Evolutionary conservation across 257 asterid species (phyloP).

Genomic region (Solanum sparsipilum): DNA sequence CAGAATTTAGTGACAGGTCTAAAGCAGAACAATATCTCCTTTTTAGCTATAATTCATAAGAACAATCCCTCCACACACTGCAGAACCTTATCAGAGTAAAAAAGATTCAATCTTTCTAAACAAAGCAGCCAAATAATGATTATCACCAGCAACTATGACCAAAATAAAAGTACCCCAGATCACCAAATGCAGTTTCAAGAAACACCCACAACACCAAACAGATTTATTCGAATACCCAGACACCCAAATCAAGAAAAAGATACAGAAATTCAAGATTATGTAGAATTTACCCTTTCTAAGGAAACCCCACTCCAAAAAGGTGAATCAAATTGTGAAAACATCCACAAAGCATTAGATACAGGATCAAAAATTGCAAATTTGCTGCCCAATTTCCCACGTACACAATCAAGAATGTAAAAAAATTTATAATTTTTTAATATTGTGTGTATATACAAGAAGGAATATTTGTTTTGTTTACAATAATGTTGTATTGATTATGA

Average conservation of each 20-base stretch:
- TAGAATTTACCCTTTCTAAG: not conserved
- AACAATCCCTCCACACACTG: not conserved
- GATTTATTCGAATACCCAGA: constrained; percentile 6
- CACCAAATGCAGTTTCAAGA: constrained; percentile 4
- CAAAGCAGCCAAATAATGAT: not conserved
- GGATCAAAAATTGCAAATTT: constrained; percentile 1
- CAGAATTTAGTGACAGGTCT: not conserved
- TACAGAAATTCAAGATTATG: not conserved
- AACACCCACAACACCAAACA: not conserved
- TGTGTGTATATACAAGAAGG: not conserved
- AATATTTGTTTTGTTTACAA: not conserved
- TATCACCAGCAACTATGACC: not conserved
- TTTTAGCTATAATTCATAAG: not conserved
- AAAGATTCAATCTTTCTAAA: constrained; percentile 3
- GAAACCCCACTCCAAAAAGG: not conserved
- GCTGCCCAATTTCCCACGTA: not conserved
- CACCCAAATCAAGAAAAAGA: constrained; percentile 6
- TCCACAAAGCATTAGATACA: not conserved
- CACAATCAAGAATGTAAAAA: not conserved
- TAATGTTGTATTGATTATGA: not conserved
- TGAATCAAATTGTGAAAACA: not conserved
- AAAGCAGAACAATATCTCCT: not conserved
- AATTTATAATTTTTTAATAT: not conserved
- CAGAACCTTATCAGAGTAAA: constrained; percentile 13
- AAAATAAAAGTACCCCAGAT: not conserved